phyloP scores from a whole-genome alignment of 2,329 filamentous ascomycete species.

The Colletotrichum godetiae region DNA sequence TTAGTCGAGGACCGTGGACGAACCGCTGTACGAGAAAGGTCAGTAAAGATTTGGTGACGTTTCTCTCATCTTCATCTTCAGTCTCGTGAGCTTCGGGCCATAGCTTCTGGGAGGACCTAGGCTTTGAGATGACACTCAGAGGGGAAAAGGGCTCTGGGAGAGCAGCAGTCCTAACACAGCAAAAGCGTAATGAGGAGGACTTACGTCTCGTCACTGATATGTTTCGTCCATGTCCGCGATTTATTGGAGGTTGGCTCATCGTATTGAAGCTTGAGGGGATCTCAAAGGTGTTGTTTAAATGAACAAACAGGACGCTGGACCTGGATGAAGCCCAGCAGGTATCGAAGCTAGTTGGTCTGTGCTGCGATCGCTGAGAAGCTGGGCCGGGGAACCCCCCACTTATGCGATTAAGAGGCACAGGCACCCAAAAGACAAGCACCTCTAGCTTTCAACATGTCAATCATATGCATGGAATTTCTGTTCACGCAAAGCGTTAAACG shows the following conservation, averaged over 20 bases:
- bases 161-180: background rate
- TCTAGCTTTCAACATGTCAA: background rate
- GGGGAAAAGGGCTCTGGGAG: background rate
- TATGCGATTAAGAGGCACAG: background rate
- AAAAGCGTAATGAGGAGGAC: background rate
- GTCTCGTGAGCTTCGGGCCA: background rate
- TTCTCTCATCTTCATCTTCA: background rate
- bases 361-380: background rate
- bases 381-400: background rate
- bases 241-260: conserved; percentile 26
- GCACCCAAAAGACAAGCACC: background rate
- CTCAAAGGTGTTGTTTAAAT: background rate
- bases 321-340: background rate
- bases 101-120: background rate
- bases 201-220: conserved; percentile 32
- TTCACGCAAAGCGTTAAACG: too few relatives aligned
- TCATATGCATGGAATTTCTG: background rate
- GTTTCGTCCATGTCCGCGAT: conserved; percentile 31
- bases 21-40: conserved; percentile 52
- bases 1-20: conserved; percentile 77
- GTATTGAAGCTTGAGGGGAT: background rate
- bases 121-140: background rate
- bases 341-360: conserved; percentile 4
- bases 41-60: background rate
- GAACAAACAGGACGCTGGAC: background rate